Percentiles rank a stretch among this genome's conserved stretches.
Conservation (phyloP, 73 alveolate genomes). For the Paramecium caudatum region DNA sequence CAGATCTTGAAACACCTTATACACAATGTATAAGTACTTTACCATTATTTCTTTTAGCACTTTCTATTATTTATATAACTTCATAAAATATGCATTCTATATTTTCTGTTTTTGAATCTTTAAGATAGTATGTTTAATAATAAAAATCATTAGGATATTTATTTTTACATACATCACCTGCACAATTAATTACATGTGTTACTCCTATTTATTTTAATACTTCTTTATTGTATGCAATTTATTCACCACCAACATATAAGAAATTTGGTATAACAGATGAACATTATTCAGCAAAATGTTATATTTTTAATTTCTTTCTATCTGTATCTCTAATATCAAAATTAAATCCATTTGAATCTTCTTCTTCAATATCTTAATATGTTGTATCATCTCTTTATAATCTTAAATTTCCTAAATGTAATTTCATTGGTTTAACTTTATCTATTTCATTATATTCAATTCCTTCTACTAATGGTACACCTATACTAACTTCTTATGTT, state of each 20-base stretch:
- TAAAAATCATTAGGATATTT: constrained; percentile 80
- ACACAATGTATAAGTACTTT: constrained; percentile 93
- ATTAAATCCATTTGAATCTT: constrained; percentile 53
- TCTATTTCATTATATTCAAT: not conserved
- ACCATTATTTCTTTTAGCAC: constrained; percentile 81
- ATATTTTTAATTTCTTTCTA: constrained; percentile 59
- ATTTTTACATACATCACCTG: constrained; percentile 93
- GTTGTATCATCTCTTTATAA: constrained; percentile 54
- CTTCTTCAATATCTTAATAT: constrained; percentile 52
- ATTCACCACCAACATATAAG: constrained; percentile 87
- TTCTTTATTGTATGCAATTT: constrained; percentile 83
- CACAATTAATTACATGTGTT: constrained; percentile 91
- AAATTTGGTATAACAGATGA: constrained; percentile 86
- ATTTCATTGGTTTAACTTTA: constrained; percentile 37
- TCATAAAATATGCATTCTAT: constrained; percentile 92
- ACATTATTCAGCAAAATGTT: constrained; percentile 71
- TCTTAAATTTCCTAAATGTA: constrained; percentile 24
- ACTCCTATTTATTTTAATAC: constrained; percentile 81
- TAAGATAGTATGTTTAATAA: constrained; percentile 83
- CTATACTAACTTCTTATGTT: constrained; percentile 22
- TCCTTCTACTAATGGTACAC: constrained; percentile 63
- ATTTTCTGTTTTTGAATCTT: constrained; percentile 89
- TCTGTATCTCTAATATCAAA: constrained; percentile 68
- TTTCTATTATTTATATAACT: constrained; percentile 83
- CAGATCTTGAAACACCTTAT: constrained; percentile 92